Base-by-base conservation (phyloP, 192 early-diverging fungal species). In the Coemansia sp. region DNA sequence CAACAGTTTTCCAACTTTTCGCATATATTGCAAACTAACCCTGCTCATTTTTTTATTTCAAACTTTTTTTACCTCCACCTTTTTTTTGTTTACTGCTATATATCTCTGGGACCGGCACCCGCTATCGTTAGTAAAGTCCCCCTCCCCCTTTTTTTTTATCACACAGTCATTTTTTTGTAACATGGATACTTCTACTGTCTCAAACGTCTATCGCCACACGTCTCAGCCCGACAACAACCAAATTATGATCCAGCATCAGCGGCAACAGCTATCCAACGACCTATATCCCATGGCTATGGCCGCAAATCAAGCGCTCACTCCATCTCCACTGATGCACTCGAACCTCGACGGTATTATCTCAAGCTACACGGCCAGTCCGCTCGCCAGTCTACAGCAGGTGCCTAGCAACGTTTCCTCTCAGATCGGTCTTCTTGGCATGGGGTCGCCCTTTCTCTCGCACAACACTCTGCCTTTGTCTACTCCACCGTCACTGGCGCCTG, bases 351-450 rank as follows among this genome's bases (percentile, higher is more conserved):
- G 3, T 12, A 27, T 24, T 5, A 13, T 31, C 12, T 38, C 58
- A 19, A 19, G 59, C 59, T 61, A 61, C 19, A 61, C 56, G 1
- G n/a, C 56, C 17, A 59, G 56, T 9, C 56, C 56, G 27, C 56
- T 34, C 5, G 56, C 17, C 31, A 9, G 12, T 31, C 27, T 36
- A 24, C 31, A n/a, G 32, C 56, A 34, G 17, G 56, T 32, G 15
- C 56, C 34, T 5, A 58, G 55, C 17, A 42, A 61, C 38, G 59
- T 61, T 40, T 36, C 59, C 0, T 61, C 59, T 7, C 62, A 62
- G 12, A 17, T 19, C 20, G 11, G 42, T 0, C 61, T 24, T 1
- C 22, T 31, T 3, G 29, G 36, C 34, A 62, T 38, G 45, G 44
- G 46, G 6, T 22, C 46, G 12, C n/a, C 64, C 13, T 51, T 64